Base-by-base conservation (phyloP, 139 green algal genomes). In the Chlorella sp. region DNA sequence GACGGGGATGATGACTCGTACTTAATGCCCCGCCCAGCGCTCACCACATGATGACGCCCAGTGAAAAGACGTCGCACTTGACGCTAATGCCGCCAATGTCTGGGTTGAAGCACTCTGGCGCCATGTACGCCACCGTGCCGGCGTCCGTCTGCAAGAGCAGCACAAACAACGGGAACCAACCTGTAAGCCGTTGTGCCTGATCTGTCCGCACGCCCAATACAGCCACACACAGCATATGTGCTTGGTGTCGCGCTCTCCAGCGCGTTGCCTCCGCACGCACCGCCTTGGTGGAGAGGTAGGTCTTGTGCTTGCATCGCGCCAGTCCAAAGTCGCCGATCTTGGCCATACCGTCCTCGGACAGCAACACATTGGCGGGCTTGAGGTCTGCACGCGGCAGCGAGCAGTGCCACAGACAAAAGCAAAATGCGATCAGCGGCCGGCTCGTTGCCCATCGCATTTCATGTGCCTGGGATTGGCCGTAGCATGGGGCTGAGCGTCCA, bases 301-400 rank as follows among this genome's bases (percentile, higher is more conserved):
- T 80, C 65, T 78, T 72, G 63, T 64, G 26, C 78, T 84, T 84
- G 50, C 72, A 80, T 2, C 89, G 74, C 0, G 82, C 76, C 30
- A 88, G 69, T 29, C 82, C 79, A 62, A 88, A 85, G 50, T 88
- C 82, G 1, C 70, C 70, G 66, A 88, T 80, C 72, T 83, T 83
- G 66, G 82, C 82, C 4, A 33, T 78, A 29, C 78, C 67, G 23
- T 68, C 22, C 30, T 69, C 29, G 29, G 85, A 73, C 29, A 94
- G 81, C 42, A 95, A 78, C 29, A 95, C 88, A 67, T 93, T 93
- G 66, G 84, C 74, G 31, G 82, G 82, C 66, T 89, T 94, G 51
- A 96, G 78, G 74, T 94, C 89, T 69, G 69, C n/a, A 67, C 27
- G 5, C 27, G n/a, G n/a, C n/a, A n/a, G n/a, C n/a, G n/a, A n/a